phyloP scores from a whole-genome alignment of 805 yeast genomes.

The Starmerella gropengiesseri region DNA sequence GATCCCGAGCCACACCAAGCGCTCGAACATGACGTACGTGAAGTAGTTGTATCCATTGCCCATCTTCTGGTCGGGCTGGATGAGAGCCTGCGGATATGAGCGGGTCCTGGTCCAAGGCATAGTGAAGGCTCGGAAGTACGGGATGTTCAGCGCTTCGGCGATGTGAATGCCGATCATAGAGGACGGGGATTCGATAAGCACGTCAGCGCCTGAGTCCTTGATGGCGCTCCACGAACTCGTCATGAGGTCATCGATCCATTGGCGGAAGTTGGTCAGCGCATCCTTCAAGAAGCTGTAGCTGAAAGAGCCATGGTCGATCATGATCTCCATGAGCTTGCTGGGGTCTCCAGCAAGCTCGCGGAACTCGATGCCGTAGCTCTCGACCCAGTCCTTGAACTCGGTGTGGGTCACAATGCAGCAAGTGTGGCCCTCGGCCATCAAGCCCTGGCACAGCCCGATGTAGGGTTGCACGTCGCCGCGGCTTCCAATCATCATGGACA shows the following conservation, averaged over 20 bases:
- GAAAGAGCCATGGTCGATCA: slow-evolving; percentile 85
- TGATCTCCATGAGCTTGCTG: slow-evolving; percentile 76
- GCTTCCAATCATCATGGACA: slow-evolving; percentile 80
- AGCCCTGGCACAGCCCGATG: slow-evolving; percentile 74
- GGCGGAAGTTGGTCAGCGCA: slow-evolving; percentile 65
- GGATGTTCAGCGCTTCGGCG: slow-evolving; percentile 82
- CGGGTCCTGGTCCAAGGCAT: slow-evolving; percentile 98
- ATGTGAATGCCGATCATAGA: slow-evolving; percentile 94
- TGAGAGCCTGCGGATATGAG: slow-evolving; percentile 92
- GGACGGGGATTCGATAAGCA: slow-evolving; percentile 88
- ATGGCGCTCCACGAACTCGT: slow-evolving; percentile 77
- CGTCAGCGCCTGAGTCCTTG: slow-evolving; percentile 52
- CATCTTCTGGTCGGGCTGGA: slow-evolving; percentile 84
- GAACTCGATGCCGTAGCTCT: slow-evolving; percentile 54
- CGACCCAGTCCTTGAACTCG: slow-evolving; percentile 73
- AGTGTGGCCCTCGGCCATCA: slow-evolving; percentile 67
- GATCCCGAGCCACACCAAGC: slow-evolving; percentile 86
- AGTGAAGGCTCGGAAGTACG: slow-evolving; percentile 89
- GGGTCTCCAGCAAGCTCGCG: slow-evolving; percentile 84
- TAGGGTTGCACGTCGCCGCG: slow-evolving; percentile 97
- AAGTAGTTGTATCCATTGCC: slow-evolving; percentile 89
- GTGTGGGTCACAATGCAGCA: slow-evolving; percentile 78
- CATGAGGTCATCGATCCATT: slow-evolving; percentile 72
- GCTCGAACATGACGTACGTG: slow-evolving; percentile 88
- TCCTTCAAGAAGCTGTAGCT: slow-evolving; percentile 74